Percentiles rank a stretch among this genome's conserved stretches.
These are phyloP conservation scores for Cerrena zonata DNA, from an alignment of 1,284 basidiomycete species.

Conservation along the genomic window DNA sequence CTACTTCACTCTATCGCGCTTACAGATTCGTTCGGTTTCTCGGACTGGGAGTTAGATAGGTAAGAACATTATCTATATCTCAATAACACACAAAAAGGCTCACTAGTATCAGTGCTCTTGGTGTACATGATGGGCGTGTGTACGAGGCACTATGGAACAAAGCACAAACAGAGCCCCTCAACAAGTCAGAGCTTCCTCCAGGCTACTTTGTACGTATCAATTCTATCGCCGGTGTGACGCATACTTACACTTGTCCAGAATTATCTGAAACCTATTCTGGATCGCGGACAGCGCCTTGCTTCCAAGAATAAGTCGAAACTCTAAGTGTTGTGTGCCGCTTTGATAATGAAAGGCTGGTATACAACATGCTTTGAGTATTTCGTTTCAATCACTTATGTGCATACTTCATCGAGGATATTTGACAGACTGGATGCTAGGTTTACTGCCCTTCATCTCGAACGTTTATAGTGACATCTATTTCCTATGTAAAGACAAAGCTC, in stretches of 20 bases:
- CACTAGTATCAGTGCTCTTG: conserved; percentile 43
- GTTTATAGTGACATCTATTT: too few relatives aligned
- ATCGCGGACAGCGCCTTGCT: conserved; percentile 37
- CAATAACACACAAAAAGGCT: background rate
- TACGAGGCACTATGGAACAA: conserved; percentile 66
- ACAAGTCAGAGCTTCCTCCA: conserved; percentile 43
- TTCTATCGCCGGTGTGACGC: background rate
- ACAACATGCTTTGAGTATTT: too few relatives aligned
- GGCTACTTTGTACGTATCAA: conserved; percentile 46
- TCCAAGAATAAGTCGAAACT: conserved; percentile 20
- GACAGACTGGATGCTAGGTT: too few relatives aligned
- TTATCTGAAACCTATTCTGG: conserved; percentile 44
- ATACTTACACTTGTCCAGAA: conserved; percentile 23
- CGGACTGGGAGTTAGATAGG: conserved; percentile 75
- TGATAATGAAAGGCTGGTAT: too few relatives aligned
- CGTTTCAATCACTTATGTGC: too few relatives aligned
- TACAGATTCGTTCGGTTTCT: conserved; percentile 71
- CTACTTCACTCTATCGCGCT: conserved; percentile 67
- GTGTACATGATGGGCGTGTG: conserved; percentile 60
- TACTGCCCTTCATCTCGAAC: too few relatives aligned
- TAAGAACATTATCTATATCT: conserved; percentile 21
- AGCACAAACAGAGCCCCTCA: conserved; percentile 63
- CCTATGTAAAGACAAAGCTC: too few relatives aligned
- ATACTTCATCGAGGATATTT: too few relatives aligned
- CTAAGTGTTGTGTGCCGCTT: too few relatives aligned